phyloP scores from a whole-genome alignment of 345 rosid genomes.

The Citrus medica region DNA sequence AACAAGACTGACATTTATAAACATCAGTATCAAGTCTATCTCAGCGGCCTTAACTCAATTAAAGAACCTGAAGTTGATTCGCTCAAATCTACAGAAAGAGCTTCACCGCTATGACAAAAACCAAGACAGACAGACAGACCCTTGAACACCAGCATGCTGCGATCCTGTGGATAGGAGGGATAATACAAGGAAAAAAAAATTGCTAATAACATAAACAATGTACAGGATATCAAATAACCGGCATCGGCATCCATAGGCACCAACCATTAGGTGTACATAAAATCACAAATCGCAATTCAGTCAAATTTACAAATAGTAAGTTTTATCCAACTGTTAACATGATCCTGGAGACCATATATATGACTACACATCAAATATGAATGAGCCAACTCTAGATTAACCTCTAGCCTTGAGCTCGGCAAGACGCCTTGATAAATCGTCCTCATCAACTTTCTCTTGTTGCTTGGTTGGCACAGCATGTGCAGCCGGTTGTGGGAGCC shows the following conservation, averaged over 20 bases:
- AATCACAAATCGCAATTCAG: background rate
- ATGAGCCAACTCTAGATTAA: slow-evolving; percentile 17
- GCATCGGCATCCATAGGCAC: slow-evolving; percentile 13
- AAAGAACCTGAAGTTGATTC: background rate
- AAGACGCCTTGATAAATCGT: slow-evolving; percentile 91
- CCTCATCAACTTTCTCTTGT: slow-evolving; percentile 94
- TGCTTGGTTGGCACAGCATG: slow-evolving; percentile 80
- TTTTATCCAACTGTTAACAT: background rate
- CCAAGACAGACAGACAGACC: background rate
- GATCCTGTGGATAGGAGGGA: background rate
- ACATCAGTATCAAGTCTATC: background rate
- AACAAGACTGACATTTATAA: background rate
- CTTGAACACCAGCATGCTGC: background rate
- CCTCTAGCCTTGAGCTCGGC: slow-evolving; percentile 97
- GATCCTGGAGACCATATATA: slow-evolving; percentile 2
- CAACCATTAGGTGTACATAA: background rate
- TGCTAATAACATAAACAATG: background rate
- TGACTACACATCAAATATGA: slow-evolving; percentile 1
- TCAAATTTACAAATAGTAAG: slow-evolving; percentile 22
- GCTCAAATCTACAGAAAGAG: background rate
- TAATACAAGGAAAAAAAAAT: background rate
- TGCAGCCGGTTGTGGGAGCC: slow-evolving; percentile 92
- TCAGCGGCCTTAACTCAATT: background rate
- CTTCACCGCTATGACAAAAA: background rate
- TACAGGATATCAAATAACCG: background rate